Conservation (phyloP, 306 rosid species). For the Lotus japonicus region DNA sequence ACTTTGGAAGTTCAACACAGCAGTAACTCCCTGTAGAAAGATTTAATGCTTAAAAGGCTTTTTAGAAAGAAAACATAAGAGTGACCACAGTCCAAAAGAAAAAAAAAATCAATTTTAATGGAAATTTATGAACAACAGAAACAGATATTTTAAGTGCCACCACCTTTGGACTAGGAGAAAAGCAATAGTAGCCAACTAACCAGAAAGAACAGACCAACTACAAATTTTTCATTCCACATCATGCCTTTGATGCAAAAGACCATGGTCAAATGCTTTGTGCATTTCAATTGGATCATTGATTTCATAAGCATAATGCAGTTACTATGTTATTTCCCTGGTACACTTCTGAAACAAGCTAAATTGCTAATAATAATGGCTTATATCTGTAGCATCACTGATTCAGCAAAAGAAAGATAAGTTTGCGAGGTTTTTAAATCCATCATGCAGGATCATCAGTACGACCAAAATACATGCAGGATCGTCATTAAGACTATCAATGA, state of each 20-base stretch:
- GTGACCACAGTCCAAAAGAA: not conserved
- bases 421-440: too few relatives aligned
- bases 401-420: not conserved
- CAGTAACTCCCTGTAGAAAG: constrained; percentile 75
- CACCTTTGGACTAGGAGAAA: not conserved
- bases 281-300: constrained; percentile 5
- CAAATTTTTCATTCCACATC: not conserved
- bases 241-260: constrained; percentile 1
- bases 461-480: too few relatives aligned
- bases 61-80: constrained; percentile 8
- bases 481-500: too few relatives aligned
- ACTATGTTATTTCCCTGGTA: not conserved
- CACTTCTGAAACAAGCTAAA: not conserved
- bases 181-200: not conserved
- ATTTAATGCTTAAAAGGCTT: constrained; percentile 15
- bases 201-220: not conserved
- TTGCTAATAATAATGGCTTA: not conserved
- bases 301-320: not conserved
- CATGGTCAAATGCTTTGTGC: not conserved
- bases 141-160: not conserved
- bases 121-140: not conserved
- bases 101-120: not conserved
- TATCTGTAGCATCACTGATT: not conserved
- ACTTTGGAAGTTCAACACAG: constrained; percentile 85
- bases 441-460: too few relatives aligned